Percentiles rank a stretch among this genome's conserved stretches.
Conservation (phyloP, 768 basidiomycete species). For the Lentinula raphanica region DNA sequence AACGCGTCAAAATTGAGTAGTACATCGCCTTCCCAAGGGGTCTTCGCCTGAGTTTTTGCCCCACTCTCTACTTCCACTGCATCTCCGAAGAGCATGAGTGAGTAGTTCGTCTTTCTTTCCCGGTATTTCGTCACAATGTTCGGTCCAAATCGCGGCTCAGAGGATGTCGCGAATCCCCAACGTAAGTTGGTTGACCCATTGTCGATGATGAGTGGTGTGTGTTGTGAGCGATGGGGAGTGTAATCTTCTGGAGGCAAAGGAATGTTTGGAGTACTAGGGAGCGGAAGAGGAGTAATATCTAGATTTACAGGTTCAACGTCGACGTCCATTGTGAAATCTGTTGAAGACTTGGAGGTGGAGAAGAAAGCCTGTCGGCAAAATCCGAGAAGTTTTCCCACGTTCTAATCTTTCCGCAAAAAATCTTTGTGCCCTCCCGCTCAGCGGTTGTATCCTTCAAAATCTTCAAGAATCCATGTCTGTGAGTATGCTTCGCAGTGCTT, state of each 20-base stretch:
- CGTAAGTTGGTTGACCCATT: conserved; percentile 81
- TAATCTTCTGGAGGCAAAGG: conserved; percentile 40
- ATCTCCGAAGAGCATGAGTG: conserved; percentile 82
- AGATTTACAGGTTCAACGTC: neutral
- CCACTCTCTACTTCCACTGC: conserved; percentile 84
- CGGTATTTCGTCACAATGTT: conserved; percentile 85
- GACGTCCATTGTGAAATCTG: neutral
- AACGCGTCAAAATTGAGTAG: conserved; percentile 88
- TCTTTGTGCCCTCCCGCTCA: neutral
- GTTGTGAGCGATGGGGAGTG: conserved; percentile 39
- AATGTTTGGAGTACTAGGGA: conserved; percentile 26
- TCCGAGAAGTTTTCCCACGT: neutral
- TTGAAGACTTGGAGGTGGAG: neutral
- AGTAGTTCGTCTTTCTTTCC: conserved; percentile 80
- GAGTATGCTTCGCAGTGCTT: neutral
- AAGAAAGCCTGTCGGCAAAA: neutral
- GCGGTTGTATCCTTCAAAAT: neutral
- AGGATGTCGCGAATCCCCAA: conserved; percentile 73
- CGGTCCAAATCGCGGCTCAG: conserved; percentile 50
- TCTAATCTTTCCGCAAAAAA: neutral
- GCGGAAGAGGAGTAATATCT: neutral
- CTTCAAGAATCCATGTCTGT: conserved; percentile 5
- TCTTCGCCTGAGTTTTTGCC: conserved; percentile 69
- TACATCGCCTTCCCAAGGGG: conserved; percentile 93
- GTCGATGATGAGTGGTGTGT: conserved; percentile 78